Percentiles rank a stretch among this genome's conserved stretches.
phyloP scores from a whole-genome alignment of 805 yeast genomes.

The Ogataea pilisensis region DNA sequence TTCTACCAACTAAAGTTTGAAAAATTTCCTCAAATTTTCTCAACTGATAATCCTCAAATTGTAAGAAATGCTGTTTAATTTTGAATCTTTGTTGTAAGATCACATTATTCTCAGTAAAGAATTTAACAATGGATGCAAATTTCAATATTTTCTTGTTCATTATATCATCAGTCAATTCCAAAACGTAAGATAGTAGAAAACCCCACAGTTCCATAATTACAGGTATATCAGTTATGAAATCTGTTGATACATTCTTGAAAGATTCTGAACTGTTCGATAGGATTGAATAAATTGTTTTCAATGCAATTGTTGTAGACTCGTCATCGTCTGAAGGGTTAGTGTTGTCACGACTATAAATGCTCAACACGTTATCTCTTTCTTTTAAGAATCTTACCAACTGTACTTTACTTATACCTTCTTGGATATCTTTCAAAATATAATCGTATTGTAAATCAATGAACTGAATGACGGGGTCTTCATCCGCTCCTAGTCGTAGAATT shows the following conservation, averaged over 20 bases:
- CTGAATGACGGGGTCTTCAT: slow-evolving; percentile 55
- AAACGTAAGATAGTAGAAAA: slow-evolving; percentile 39
- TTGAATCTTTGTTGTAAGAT: slow-evolving; percentile 32
- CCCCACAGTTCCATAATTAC: slow-evolving; percentile 58
- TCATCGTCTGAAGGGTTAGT: slow-evolving; percentile 9
- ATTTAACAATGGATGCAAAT: slow-evolving; percentile 53
- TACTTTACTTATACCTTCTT: slow-evolving; percentile 37
- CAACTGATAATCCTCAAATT: slow-evolving; percentile 42
- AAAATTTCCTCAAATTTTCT: slow-evolving; percentile 32
- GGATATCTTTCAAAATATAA: slow-evolving; percentile 35
- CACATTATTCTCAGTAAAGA: slow-evolving; percentile 39
- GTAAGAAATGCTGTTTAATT: slow-evolving; percentile 31
- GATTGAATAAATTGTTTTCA: slow-evolving; percentile 21
- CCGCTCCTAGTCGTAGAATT: slow-evolving; percentile 59
- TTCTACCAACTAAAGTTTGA: slow-evolving; percentile 22
- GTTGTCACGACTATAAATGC: slow-evolving; percentile 27
- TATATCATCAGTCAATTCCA: slow-evolving; percentile 29
- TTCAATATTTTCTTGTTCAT: slow-evolving; percentile 38
- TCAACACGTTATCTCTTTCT: slow-evolving; percentile 37
- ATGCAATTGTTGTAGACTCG: slow-evolving; percentile 23
- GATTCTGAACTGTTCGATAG: slow-evolving; percentile 18
- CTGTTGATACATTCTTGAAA: slow-evolving; percentile 10
- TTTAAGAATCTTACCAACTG: slow-evolving; percentile 37
- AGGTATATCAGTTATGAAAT: slow-evolving; percentile 52
- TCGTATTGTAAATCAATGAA: slow-evolving; percentile 55